Percentiles rank a stretch among this genome's conserved stretches.
phyloP scores from a whole-genome alignment of 768 basidiomycete species.

The Auriscalpium orientale region DNA sequence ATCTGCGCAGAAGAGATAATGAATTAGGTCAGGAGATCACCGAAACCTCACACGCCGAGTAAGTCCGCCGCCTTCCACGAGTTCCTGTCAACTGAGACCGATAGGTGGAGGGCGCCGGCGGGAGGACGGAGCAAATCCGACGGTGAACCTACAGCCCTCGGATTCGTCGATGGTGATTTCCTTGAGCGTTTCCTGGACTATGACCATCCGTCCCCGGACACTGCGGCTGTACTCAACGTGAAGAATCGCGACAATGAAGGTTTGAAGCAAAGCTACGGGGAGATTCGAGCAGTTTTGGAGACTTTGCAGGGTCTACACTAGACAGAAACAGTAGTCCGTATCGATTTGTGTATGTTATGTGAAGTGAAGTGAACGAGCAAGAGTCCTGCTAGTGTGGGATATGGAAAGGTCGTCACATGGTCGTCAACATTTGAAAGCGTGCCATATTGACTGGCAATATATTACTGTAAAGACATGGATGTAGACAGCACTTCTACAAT shows the following conservation, averaged over 20 bases:
- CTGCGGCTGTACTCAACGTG: slow-evolving; percentile 41
- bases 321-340: not conserved
- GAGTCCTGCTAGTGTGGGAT: not conserved
- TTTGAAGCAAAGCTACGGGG: slow-evolving; percentile 35
- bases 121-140: slow-evolving; percentile 50
- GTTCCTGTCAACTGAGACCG: not conserved
- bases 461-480: not conserved
- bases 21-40: slow-evolving; percentile 43
- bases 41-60: slow-evolving; percentile 57
- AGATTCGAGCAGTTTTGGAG: slow-evolving; percentile 35
- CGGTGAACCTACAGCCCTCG: slow-evolving; percentile 46
- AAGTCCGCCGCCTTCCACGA: slow-evolving; percentile 11
- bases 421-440: not conserved
- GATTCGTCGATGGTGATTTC: slow-evolving; percentile 88
- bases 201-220: slow-evolving; percentile 29
- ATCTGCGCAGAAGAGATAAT: slow-evolving; percentile 37
- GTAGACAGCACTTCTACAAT: not conserved
- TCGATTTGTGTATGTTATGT: not conserved
- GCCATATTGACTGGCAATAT: not conserved
- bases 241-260: slow-evolving; percentile 56
- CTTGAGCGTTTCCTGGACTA: slow-evolving; percentile 57
- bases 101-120: slow-evolving; percentile 67
- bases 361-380: not conserved
- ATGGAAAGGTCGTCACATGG: not conserved
- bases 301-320: slow-evolving; percentile 36